Evolutionary conservation across 2,329 filamentous ascomycete genomes (phyloP).

Genomic region (Zymoseptoria crescenta): DNA sequence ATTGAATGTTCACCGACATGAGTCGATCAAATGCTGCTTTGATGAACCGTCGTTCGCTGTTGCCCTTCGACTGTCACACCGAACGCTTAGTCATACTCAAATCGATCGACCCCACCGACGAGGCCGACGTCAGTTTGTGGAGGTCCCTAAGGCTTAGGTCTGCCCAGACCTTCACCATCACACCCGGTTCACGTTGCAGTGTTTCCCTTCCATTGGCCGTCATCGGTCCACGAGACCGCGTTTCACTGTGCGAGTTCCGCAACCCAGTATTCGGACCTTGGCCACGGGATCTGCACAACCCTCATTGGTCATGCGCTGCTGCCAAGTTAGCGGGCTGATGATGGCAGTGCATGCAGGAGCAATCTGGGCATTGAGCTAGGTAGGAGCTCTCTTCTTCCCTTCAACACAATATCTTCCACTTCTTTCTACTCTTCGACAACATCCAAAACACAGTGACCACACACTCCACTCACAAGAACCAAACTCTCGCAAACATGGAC

Average conservation of each 20-base stretch:
- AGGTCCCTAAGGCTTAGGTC: no score
- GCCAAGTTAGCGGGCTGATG: neutral
- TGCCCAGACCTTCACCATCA: neutral
- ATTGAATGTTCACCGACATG: no score
- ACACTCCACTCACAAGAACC: neutral
- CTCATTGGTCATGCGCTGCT: neutral
- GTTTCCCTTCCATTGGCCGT: neutral
- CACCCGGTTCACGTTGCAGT: neutral
- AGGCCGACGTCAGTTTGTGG: no score
- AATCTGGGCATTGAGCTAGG: neutral
- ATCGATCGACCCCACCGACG: no score
- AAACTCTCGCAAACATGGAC: conserved; percentile 33
- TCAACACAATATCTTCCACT: neutral
- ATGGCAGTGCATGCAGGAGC: neutral
- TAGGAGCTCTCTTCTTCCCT: neutral
- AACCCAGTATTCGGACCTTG: neutral
- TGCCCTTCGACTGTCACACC: no score
- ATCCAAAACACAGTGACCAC: neutral
- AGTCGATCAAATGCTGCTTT: no score
- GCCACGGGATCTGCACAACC: neutral
- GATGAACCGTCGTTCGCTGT: no score
- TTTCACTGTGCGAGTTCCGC: neutral
- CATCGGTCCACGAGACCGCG: neutral
- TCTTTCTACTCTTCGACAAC: neutral
- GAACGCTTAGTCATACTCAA: no score